phyloP scores from a whole-genome alignment of 345 rosid genomes.

The Eucalyptus curtisii region DNA sequence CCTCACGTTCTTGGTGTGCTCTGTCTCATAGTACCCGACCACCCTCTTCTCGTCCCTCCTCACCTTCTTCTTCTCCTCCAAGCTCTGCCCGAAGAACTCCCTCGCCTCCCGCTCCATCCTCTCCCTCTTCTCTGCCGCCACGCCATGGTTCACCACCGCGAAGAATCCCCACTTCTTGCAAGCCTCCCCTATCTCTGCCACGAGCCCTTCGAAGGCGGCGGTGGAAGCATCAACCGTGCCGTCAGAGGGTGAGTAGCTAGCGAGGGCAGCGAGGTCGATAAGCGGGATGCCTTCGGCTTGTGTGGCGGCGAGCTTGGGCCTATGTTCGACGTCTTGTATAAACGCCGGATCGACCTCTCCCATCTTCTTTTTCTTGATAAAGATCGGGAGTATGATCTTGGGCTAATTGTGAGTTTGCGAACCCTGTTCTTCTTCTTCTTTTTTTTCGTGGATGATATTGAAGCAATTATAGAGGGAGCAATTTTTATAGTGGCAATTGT shows the following conservation, averaged over 20 bases:
- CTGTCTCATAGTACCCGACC: conserved; percentile 46
- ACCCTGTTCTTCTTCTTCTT: too few species aligned
- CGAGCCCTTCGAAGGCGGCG: too few species aligned
- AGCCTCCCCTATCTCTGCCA: too few species aligned
- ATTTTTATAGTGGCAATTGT: background rate
- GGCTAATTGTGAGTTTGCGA: background rate
- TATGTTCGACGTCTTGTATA: conserved; percentile 18
- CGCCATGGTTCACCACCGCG: conserved; percentile 12
- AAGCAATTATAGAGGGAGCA: background rate
- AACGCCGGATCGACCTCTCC: conserved; percentile 7
- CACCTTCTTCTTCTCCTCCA: conserved; percentile 38
- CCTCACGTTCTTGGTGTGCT: conserved; percentile 57
- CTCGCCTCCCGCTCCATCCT: conserved; percentile 11
- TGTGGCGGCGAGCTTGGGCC: conserved; percentile 3
- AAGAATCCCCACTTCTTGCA: conserved; percentile 60
- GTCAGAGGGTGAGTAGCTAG: too few species aligned
- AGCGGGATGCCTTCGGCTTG: conserved; percentile 13
- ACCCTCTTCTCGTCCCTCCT: conserved; percentile 34
- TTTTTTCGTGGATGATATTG: background rate
- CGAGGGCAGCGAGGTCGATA: conserved; percentile 27
- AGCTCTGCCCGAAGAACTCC: conserved; percentile 29
- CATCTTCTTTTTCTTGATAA: background rate
- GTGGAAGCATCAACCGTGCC: too few species aligned
- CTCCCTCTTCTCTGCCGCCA: conserved; percentile 10
- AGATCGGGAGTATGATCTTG: background rate